A percentile compares a stretch with the other conserved stretches of the same genome.
Evolutionary conservation across 2,329 filamentous ascomycete species (phyloP).

Genomic region (Aspergillus thermomutatus): DNA sequence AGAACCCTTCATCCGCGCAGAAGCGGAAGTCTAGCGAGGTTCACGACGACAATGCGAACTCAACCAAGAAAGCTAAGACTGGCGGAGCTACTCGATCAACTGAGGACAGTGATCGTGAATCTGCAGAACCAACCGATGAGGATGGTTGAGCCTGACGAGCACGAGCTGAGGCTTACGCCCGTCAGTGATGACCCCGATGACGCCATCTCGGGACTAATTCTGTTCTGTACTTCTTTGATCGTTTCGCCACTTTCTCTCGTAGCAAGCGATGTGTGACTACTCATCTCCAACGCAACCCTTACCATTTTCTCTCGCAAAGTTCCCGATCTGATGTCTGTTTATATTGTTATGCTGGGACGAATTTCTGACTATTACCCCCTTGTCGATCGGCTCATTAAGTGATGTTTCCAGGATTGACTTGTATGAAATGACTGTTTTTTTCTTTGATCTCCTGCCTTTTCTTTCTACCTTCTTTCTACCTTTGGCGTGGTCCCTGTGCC

Average conservation of each 20-base stretch:
- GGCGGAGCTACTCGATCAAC: slow-evolving; percentile 36
- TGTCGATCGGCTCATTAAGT: slow-evolving; percentile 7
- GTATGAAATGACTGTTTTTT: slow-evolving; percentile 24
- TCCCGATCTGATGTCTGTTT: slow-evolving; percentile 24
- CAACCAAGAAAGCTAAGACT: slow-evolving; percentile 51
- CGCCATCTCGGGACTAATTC: slow-evolving; percentile 29
- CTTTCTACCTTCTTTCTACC: not conserved
- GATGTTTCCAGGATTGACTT: slow-evolving; percentile 22
- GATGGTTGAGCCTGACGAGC: slow-evolving; percentile 37
- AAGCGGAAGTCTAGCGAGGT: slow-evolving; percentile 52
- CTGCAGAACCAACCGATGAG: slow-evolving; percentile 46
- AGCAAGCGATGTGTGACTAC: slow-evolving; percentile 36
- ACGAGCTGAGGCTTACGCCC: not conserved
- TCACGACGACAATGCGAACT: slow-evolving; percentile 41
- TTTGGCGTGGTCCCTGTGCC: not conserved
- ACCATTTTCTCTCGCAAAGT: slow-evolving; percentile 11
- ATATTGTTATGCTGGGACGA: slow-evolving; percentile 28
- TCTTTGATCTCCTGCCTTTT: slow-evolving; percentile 2
- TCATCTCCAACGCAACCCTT: slow-evolving; percentile 20
- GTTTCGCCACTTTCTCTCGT: slow-evolving; percentile 17
- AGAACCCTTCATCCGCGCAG: slow-evolving; percentile 36
- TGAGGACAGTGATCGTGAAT: slow-evolving; percentile 53
- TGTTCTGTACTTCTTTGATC: slow-evolving; percentile 18
- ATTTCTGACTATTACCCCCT: slow-evolving; percentile 14
- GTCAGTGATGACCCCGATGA: slow-evolving; percentile 9